Conservation (phyloP, 2,329 filamentous ascomycete species). For the Mycosphaerella sp. region DNA sequence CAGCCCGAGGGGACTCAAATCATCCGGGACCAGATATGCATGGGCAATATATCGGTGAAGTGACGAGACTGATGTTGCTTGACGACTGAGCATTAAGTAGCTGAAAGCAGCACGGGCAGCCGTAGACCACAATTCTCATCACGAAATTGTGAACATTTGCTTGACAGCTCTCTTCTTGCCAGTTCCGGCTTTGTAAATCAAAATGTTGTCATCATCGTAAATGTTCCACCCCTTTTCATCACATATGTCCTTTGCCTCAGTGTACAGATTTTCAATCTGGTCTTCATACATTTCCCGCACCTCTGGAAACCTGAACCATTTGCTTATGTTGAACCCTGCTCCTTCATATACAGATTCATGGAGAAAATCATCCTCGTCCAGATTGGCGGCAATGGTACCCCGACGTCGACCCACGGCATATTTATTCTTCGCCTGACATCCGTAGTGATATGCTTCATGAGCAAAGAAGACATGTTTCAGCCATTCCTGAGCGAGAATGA, state of each 20-base stretch:
- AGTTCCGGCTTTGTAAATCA: slow-evolving; percentile 24
- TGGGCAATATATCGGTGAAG: too few species aligned
- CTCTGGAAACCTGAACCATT: slow-evolving; percentile 23
- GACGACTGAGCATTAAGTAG: neutral
- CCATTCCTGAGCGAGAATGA: slow-evolving; percentile 15
- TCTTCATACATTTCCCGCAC: slow-evolving; percentile 27
- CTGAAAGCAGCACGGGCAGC: neutral
- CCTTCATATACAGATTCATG: neutral
- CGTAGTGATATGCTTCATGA: slow-evolving; percentile 12
- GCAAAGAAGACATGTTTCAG: slow-evolving; percentile 27
- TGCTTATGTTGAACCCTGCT: slow-evolving; percentile 8
- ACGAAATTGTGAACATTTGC: neutral
- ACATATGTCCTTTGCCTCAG: slow-evolving; percentile 26
- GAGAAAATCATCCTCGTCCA: slow-evolving; percentile 11
- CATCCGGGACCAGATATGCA: too few species aligned
- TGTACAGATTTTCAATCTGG: slow-evolving; percentile 20
- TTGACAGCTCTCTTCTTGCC: slow-evolving; percentile 4
- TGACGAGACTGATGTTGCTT: neutral
- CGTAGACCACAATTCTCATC: neutral
- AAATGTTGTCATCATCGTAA: slow-evolving; percentile 18
- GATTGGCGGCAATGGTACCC: neutral
- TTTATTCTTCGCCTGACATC: neutral
- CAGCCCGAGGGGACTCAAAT: too few species aligned
- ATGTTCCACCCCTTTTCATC: slow-evolving; percentile 29
- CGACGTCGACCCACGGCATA: slow-evolving; percentile 2